These are phyloP conservation scores for Ajuga reptans DNA, from an alignment of 305 asterid genomes.

Conservation along the genomic window DNA sequence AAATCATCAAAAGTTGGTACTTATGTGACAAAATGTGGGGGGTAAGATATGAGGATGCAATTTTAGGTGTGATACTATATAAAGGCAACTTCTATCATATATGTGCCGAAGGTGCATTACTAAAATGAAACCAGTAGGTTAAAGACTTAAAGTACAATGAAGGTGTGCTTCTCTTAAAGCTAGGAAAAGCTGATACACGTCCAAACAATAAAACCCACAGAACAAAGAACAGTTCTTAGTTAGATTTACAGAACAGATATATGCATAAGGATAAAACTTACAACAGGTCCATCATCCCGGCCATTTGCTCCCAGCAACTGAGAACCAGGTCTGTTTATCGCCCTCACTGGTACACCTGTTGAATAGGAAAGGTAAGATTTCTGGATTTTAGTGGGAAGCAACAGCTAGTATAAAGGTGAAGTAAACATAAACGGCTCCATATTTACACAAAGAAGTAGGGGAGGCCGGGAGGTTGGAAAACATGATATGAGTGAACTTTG, in stretches of 20 bases:
- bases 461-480: not conserved
- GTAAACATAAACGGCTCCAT: slow-evolving; percentile 11
- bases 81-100: not conserved
- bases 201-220: not conserved
- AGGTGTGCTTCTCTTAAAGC: not conserved
- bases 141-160: not conserved
- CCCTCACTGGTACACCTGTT: slow-evolving; percentile 85
- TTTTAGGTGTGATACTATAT: not conserved
- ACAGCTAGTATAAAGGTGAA: not conserved
- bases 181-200: not conserved
- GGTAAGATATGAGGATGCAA: not conserved
- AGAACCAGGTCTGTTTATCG: slow-evolving; percentile 82
- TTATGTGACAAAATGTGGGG: not conserved
- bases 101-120: not conserved
- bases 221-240: not conserved
- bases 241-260: not conserved
- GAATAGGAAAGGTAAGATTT: slow-evolving; percentile 17
- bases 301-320: slow-evolving; percentile 91
- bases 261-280: slow-evolving; percentile 42
- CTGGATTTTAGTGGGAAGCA: not conserved
- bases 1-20: not conserved
- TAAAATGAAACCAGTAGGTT: not conserved
- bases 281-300: slow-evolving; percentile 95
- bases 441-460: not conserved
- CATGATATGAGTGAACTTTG: slow-evolving; percentile 5